A percentile compares a stretch with the other conserved stretches of the same genome.
These are phyloP conservation scores for Filobasidium wieringae DNA, from an alignment of 768 basidiomycete species.

Conservation along the genomic window DNA sequence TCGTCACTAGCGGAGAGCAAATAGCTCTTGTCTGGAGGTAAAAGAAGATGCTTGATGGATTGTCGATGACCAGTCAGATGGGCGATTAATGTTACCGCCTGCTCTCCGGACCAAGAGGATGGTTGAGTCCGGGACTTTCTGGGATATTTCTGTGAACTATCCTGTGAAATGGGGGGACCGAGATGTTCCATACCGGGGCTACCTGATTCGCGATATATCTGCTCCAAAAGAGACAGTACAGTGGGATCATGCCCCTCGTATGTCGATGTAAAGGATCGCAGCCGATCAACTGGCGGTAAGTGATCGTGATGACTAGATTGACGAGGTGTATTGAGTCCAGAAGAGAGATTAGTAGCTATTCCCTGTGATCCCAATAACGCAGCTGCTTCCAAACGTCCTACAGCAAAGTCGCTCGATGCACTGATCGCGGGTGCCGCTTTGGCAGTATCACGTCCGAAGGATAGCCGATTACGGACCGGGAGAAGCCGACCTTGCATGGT, in stretches of 20 bases:
- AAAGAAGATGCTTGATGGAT: slow-evolving; percentile 63
- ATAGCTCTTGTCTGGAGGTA: slow-evolving; percentile 87
- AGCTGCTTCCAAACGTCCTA: slow-evolving; percentile 69
- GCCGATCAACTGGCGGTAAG: background rate
- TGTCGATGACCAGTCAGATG: slow-evolving; percentile 75
- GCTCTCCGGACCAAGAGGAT: slow-evolving; percentile 42
- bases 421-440: slow-evolving; percentile 86
- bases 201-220: slow-evolving; percentile 1
- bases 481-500: slow-evolving; percentile 1
- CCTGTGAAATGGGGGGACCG: background rate
- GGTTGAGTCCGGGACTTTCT: background rate
- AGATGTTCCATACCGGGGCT: background rate
- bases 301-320: background rate
- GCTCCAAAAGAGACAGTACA: slow-evolving; percentile 73
- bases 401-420: slow-evolving; percentile 68
- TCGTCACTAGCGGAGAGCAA: slow-evolving; percentile 47
- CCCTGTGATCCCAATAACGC: slow-evolving; percentile 43
- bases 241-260: slow-evolving; percentile 78
- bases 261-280: slow-evolving; percentile 34
- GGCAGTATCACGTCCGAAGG: slow-evolving; percentile 47
- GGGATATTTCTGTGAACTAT: too few relatives aligned
- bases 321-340: background rate
- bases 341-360: background rate
- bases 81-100: slow-evolving; percentile 52
- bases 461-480: slow-evolving; percentile 1